Evolutionary conservation across 1,284 basidiomycete genomes (phyloP), one percentile per base, ranked within the genome.

Genomic region (Cryptococcus depauperatus): DNA sequence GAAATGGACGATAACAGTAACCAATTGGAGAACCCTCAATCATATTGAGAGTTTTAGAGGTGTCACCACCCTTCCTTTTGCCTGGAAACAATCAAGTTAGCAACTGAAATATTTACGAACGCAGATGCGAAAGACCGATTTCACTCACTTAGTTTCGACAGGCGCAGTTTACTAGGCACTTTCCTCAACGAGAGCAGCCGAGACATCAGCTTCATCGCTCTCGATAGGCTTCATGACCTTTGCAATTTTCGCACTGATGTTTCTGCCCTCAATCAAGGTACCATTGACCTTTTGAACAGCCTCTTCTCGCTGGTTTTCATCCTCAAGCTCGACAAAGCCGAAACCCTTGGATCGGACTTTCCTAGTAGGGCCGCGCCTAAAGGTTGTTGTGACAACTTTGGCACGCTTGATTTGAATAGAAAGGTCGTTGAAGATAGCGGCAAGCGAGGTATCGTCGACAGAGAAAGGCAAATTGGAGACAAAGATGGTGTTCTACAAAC

Each of bases 381-480:
- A 82, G 35, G 56, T 49, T 39, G 65, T 57, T 16, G 50, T 51
- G 58, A 92, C 85, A 54, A 95, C 84, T 57, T 85, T 85, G 46
- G 89, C 89, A 55, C 83, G 83, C 64, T 78, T 76, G 55, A 91
- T 85, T 35, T 74, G 74, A 73, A 92, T 82, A 52, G 79, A 84
- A 29, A 81, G 84, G 48, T 88, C 82, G 47, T 80, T 83, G 76
- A 95, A 93, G 58, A 92, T 76, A 39, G 79, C 73, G 34, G 77
- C 68, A 51, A 93, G 80, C 43, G 75, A 80, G 29, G 77, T 82
- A 61, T 95, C 89, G 50, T 88, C 85, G 53, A 93, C 79, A 64
- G 74, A 82, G 79, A 92, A 95, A 30, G 88, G 85, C 47, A 95
- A 85, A 76, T 95, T 95, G 71, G 89, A 89, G 53, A 95, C 90